phyloP scores from a whole-genome alignment of 192 early-diverging fungal species.

The Phycomyces blakesleeanus region DNA sequence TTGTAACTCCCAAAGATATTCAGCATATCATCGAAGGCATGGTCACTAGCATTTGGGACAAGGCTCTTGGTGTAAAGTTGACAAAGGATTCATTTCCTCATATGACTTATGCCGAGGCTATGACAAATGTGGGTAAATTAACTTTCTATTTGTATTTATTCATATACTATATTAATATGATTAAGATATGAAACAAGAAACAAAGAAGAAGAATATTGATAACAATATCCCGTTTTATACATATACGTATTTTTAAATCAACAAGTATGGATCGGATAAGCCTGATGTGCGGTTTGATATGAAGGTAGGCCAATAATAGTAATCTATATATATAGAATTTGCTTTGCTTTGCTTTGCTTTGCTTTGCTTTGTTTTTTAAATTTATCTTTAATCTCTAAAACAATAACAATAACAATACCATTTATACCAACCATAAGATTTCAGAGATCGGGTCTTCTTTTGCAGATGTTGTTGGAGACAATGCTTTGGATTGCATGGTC shows the following conservation, averaged over 20 bases:
- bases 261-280: slow-evolving; percentile 88
- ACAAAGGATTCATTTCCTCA: slow-evolving; percentile 53
- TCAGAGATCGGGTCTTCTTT: slow-evolving; percentile 34
- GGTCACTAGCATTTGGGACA: slow-evolving; percentile 61
- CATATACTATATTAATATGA: too few relatives aligned
- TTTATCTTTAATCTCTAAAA: too few relatives aligned
- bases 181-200: too few relatives aligned
- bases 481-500: slow-evolving; percentile 49
- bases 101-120: slow-evolving; percentile 82
- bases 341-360: too few relatives aligned
- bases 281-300: slow-evolving; percentile 83
- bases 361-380: too few relatives aligned
- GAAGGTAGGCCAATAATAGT: slow-evolving; percentile 43
- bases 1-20: slow-evolving; percentile 68
- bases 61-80: slow-evolving; percentile 50
- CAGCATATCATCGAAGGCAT: slow-evolving; percentile 71
- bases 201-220: too few relatives aligned
- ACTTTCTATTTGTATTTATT: too few relatives aligned
- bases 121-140: slow-evolving; percentile 47
- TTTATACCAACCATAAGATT: too few relatives aligned
- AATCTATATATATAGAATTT: not conserved
- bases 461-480: slow-evolving; percentile 20
- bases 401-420: too few relatives aligned
- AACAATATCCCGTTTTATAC: too few relatives aligned
- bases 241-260: too few relatives aligned